These are phyloP conservation scores for Hypoxylon sp. DNA, from an alignment of 2,329 filamentous ascomycete genomes.

Conservation along the genomic window DNA sequence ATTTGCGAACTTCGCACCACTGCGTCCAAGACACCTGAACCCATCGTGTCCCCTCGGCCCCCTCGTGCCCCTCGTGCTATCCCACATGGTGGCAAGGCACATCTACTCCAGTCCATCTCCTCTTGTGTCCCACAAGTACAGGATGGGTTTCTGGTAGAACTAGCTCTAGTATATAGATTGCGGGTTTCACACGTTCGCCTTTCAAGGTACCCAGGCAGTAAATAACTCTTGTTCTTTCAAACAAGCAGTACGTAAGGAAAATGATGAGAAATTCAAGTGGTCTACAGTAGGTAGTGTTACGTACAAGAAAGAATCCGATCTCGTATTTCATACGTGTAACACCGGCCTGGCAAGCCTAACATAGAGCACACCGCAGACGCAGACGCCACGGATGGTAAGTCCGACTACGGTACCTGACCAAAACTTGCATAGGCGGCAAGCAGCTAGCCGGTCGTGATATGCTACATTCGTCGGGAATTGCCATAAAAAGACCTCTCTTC, in stretches of 20 bases:
- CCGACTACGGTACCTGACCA: not conserved
- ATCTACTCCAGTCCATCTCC: not conserved
- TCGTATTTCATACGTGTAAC: constrained; percentile 31
- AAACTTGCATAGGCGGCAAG: not conserved
- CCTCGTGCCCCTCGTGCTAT: not conserved
- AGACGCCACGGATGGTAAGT: not conserved
- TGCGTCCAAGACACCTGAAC: no score
- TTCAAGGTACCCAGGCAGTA: not conserved
- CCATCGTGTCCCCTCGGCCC: no score
- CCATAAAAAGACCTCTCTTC: not conserved
- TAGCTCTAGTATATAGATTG: not conserved
- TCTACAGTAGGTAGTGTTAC: constrained; percentile 2
- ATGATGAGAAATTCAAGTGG: not conserved
- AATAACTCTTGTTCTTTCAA: not conserved
- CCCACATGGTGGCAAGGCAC: not conserved
- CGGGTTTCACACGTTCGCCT: not conserved
- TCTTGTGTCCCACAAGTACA: not conserved
- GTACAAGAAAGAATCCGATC: constrained; percentile 11
- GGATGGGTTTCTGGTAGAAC: not conserved
- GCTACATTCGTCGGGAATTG: constrained; percentile 10
- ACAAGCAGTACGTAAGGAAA: not conserved
- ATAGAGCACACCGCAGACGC: constrained; percentile 3
- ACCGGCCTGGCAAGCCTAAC: constrained; percentile 27
- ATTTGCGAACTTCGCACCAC: no score
- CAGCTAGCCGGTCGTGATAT: constrained; percentile 3